Evolutionary conservation across 805 yeast genomes (phyloP), one percentile per base, ranked within the genome.

Genomic region (Wickerhamiella bombiphila): DNA sequence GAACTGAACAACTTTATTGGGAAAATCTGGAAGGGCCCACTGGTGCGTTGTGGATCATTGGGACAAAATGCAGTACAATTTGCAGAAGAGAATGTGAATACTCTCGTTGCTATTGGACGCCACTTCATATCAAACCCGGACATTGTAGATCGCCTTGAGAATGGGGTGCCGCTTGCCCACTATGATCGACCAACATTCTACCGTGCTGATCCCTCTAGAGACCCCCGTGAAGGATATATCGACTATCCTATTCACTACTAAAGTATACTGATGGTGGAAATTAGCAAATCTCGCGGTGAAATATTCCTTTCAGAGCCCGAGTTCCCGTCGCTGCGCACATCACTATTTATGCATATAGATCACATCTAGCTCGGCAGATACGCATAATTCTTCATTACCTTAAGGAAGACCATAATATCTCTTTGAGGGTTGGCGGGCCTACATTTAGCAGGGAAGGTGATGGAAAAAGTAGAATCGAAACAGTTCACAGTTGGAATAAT

Each of bases 401-500:
- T n/a, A n/a, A n/a, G n/a, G n/a, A n/a, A n/a, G n/a, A n/a, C n/a
- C n/a, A n/a, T n/a, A n/a, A n/a, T n/a, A n/a, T n/a, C 11, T 22
- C 11, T 8, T 22, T 22, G 26, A 22, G 26, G 26, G 13, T 8
- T 13, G 26, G 11, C 26, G 26, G 11, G 26, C 26, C 13, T 13
- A 22, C 26, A 13, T 8, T 8, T 22, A 9, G 26, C 26, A 13
- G 26, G 8, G 11, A 8, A 22, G 26, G 26, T 9, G 26, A 9
- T 22, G 8, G 26, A 22, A 22, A 22, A 22, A 22, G 26, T 13
- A 22, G 26, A 22, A 22, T 22, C n/a, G n/a, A n/a, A n/a, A n/a
- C n/a, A 34, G 37, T 30, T 32, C 22, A 65, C 64, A 16, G 70
- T 91, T 33, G 98, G 98, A 2, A 80, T 91, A 45, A 86, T 91